phyloP scores from a whole-genome alignment of 495 filamentous ascomycete species.

The Parathielavia hyrcaniae region DNA sequence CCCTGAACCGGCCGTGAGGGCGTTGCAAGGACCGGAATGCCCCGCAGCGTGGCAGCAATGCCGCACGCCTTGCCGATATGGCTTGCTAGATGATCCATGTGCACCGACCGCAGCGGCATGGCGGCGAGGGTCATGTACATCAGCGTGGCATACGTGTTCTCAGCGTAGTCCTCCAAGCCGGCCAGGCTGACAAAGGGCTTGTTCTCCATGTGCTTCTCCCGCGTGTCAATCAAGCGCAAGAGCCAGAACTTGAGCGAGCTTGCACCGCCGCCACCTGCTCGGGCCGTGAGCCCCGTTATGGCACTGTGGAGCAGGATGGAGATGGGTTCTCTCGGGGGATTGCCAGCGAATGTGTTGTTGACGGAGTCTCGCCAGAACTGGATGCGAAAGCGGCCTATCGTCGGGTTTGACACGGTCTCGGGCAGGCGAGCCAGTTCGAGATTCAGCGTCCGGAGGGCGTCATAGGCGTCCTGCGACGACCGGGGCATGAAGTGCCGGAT shows the following conservation, averaged over 20 bases:
- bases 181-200: constrained; percentile 68
- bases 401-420: constrained; percentile 73
- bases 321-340: constrained; percentile 82
- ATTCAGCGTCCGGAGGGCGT: constrained; percentile 88
- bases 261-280: constrained; percentile 43
- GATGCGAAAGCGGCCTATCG: constrained; percentile 77
- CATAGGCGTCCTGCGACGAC: constrained; percentile 67
- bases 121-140: constrained; percentile 80
- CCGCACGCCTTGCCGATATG: constrained; percentile 93
- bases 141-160: constrained; percentile 90
- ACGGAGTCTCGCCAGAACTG: constrained; percentile 92
- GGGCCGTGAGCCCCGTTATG: constrained; percentile 53
- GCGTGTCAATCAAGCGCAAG: constrained; percentile 63
- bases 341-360: constrained; percentile 59
- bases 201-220: constrained; percentile 79
- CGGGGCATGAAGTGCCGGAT: constrained; percentile 75
- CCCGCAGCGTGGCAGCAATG: constrained; percentile 75
- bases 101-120: constrained; percentile 67
- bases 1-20: constrained; percentile 52
- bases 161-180: constrained; percentile 78
- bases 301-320: constrained; percentile 73
- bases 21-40: constrained; percentile 77
- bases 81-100: constrained; percentile 86
- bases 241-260: constrained; percentile 76
- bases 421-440: constrained; percentile 82